Evolutionary conservation across 352 stramenopile species (phyloP).

Genomic region (Globisporangium spiculum): DNA sequence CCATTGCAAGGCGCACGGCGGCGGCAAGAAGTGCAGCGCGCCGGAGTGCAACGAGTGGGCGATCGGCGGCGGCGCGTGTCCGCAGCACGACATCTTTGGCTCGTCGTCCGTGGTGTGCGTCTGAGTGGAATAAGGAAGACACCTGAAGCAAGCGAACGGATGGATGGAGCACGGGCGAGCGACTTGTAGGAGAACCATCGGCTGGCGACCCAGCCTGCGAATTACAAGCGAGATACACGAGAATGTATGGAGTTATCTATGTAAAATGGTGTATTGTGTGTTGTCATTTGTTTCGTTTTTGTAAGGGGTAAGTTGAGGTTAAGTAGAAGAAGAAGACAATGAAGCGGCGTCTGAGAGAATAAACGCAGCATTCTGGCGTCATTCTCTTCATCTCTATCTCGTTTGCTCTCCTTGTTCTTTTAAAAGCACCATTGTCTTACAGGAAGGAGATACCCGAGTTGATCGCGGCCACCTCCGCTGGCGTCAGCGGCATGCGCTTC

Average conservation of each 20-base stretch:
- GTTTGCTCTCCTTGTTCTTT: constrained; percentile 1
- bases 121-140: constrained; percentile 24
- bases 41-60: constrained; percentile 69
- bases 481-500: constrained; percentile 67
- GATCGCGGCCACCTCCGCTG: constrained; percentile 69
- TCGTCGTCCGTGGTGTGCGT: constrained; percentile 41
- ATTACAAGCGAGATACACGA: not conserved
- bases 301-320: not conserved
- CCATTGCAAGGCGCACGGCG: constrained; percentile 77
- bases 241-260: constrained; percentile 18
- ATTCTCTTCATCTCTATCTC: not conserved
- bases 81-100: constrained; percentile 61
- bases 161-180: not conserved
- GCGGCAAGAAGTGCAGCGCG: constrained; percentile 70
- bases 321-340: not conserved
- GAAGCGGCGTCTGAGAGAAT: not conserved
- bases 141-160: constrained; percentile 10
- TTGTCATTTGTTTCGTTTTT: constrained; percentile 7
- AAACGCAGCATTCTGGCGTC: not conserved
- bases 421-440: constrained; percentile 24
- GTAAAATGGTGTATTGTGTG: constrained; percentile 20
- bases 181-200: not conserved
- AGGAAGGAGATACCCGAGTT: constrained; percentile 78
- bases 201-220: not conserved
- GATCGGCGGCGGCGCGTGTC: constrained; percentile 60